Percentiles rank a stretch among this genome's conserved stretches.
Conservation (phyloP, 768 basidiomycete species). For the Tricholoma terreum region DNA sequence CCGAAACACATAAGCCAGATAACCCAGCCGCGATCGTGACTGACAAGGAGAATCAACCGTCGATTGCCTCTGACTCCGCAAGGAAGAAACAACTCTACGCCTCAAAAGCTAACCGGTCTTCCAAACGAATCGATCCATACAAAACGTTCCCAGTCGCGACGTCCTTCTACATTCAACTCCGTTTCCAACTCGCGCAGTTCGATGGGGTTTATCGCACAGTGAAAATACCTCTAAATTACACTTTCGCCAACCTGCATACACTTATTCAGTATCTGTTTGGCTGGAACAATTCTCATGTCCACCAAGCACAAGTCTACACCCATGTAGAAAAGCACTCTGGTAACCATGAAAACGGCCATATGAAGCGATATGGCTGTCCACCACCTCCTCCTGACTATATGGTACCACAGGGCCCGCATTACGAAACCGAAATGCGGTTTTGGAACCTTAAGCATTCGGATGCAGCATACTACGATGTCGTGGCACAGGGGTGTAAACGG, state of each 20-base stretch:
- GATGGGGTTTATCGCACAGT: constrained; percentile 11
- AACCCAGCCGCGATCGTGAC: background rate
- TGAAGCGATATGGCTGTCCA: constrained; percentile 2
- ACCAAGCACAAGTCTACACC: background rate
- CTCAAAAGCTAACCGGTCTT: background rate
- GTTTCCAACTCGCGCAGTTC: background rate
- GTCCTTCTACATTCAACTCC: background rate
- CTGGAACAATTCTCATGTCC: constrained; percentile 9
- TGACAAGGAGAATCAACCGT: background rate
- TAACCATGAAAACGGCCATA: background rate
- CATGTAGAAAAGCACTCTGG: constrained; percentile 2
- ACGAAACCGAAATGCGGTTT: background rate
- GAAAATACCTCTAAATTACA: constrained; percentile 11
- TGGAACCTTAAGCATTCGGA: background rate
- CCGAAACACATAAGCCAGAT: too few species aligned
- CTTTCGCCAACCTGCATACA: constrained; percentile 13
- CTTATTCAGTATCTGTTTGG: constrained; percentile 14
- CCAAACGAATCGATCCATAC: background rate
- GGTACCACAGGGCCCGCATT: background rate
- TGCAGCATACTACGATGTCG: background rate
- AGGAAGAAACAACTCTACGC: background rate
- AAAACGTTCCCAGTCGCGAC: constrained; percentile 2
- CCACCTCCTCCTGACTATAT: background rate
- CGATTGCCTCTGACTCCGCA: background rate
- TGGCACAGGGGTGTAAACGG: background rate